Percentiles rank a stretch among this genome's conserved stretches.
These are phyloP conservation scores for Lecanicillium sp. DNA, from an alignment of 2,329 filamentous ascomycete species.

Conservation along the genomic window DNA sequence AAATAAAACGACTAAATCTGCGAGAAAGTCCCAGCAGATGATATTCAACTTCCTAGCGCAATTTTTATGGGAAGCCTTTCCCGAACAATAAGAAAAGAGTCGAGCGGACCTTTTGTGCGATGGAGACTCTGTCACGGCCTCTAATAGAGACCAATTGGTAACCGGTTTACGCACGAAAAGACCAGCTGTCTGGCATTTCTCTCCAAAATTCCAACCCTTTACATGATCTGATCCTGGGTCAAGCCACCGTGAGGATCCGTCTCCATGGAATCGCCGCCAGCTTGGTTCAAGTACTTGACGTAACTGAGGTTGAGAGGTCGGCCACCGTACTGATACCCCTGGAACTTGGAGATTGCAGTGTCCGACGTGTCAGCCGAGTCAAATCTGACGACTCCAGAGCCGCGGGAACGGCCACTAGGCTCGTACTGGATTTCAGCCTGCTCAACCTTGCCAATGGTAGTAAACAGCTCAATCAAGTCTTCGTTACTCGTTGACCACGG, in stretches of 20 bases:
- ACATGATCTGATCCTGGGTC: conserved; percentile 99
- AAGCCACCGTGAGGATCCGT: conserved; percentile 65
- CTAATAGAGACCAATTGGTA: too few relatives aligned
- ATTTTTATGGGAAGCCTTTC: too few relatives aligned
- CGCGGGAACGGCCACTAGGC: conserved; percentile 87
- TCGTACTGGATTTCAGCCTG: conserved; percentile 99
- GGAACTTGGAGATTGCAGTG: conserved; percentile 93
- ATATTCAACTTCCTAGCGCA: too few relatives aligned
- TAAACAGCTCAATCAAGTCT: conserved; percentile 91
- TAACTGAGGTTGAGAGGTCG: conserved; percentile 88
- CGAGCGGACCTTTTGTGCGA: too few relatives aligned
- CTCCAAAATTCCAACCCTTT: conserved; percentile 15
- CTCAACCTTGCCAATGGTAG: conserved; percentile 95
- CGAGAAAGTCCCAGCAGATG: too few relatives aligned
- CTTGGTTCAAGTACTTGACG: conserved; percentile 79
- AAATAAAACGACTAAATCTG: too few relatives aligned
- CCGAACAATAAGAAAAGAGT: too few relatives aligned
- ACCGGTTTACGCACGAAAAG: too few relatives aligned
- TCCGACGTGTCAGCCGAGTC: conserved; percentile 76
- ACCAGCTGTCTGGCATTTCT: too few relatives aligned
- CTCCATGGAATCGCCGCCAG: conserved; percentile 69
- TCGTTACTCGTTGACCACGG: conserved; percentile 99
- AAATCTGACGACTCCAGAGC: conserved; percentile 94
- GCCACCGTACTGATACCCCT: conserved; percentile 93
- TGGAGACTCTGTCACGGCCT: too few relatives aligned